A percentile compares a stretch with the other conserved stretches of the same genome.
phyloP scores from a whole-genome alignment of 768 basidiomycete species.

The Brasilioporus rufonigricans region DNA sequence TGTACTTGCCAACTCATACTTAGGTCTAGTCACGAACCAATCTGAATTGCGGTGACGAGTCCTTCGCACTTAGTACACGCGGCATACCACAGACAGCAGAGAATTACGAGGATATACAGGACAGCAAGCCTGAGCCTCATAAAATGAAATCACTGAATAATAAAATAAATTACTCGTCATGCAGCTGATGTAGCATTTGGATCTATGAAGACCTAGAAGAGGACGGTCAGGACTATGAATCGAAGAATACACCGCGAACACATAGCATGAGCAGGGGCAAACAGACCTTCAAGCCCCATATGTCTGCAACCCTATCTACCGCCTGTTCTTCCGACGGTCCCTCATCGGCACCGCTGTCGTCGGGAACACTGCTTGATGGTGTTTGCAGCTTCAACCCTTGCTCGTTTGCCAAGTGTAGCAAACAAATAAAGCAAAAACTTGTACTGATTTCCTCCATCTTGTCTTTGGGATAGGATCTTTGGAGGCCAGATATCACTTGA shows the following conservation, averaged over 20 bases:
- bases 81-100: neutral
- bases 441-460: slow-evolving; percentile 99
- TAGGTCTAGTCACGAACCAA: neutral
- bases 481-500: slow-evolving; percentile 79
- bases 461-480: slow-evolving; percentile 80
- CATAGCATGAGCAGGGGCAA: neutral
- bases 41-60: neutral
- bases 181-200: slow-evolving; percentile 32
- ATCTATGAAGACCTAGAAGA: slow-evolving; percentile 44
- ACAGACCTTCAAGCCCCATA: slow-evolving; percentile 74
- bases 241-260: neutral
- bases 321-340: slow-evolving; percentile 34
- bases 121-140: slow-evolving; percentile 6
- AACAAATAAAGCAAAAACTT: slow-evolving; percentile 98
- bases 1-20: neutral
- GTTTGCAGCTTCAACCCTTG: slow-evolving; percentile 85
- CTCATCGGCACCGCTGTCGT: slow-evolving; percentile 37
- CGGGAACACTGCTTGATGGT: slow-evolving; percentile 34
- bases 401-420: slow-evolving; percentile 95
- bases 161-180: slow-evolving; percentile 26
- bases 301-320: slow-evolving; percentile 56
- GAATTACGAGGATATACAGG: slow-evolving; percentile 7
- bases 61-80: neutral
- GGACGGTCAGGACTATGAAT: neutral
- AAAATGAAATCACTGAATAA: slow-evolving; percentile 4